Conservation (phyloP, 805 yeast genomes). For the Scheffersomyces ergatensis region DNA sequence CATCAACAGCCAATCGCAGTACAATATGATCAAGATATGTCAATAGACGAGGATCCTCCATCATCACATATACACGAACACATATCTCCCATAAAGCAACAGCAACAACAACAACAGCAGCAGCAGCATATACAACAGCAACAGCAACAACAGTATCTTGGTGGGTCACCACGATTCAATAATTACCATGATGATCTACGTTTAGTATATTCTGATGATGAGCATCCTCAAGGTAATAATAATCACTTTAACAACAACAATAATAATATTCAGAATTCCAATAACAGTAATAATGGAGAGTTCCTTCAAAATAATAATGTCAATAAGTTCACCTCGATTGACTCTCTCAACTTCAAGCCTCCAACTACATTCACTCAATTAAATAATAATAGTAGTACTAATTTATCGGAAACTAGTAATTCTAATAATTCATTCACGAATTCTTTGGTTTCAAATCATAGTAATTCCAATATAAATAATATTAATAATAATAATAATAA, state of each 20-base stretch:
- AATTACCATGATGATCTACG: conserved; percentile 3
- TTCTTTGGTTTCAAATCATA: conserved; percentile 19
- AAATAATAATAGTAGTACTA: conserved; percentile 37
- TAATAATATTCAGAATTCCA: neutral
- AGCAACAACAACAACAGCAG: conserved; percentile 5
- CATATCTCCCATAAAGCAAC: conserved; percentile 9
- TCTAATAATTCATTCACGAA: conserved; percentile 16
- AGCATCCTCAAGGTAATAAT: neutral
- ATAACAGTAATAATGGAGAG: neutral
- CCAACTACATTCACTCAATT: conserved; percentile 39
- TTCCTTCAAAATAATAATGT: conserved; percentile 7
- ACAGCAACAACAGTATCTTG: conserved; percentile 8
- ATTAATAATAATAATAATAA: neutral
- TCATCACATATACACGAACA: conserved; percentile 3
- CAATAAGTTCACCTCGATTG: conserved; percentile 35
- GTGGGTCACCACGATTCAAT: conserved; percentile 12
- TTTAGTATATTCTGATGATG: conserved; percentile 1
- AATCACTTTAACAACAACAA: neutral
- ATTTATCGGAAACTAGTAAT: conserved; percentile 33
- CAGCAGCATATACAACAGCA: neutral
- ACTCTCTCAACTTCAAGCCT: conserved; percentile 35
- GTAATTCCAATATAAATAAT: conserved; percentile 14
- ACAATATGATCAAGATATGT: conserved; percentile 28
- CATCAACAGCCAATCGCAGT: conserved; percentile 7
- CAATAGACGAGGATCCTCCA: conserved; percentile 28